Evolutionary conservation across 2,329 filamentous ascomycete genomes (phyloP), one percentile per base, ranked within the genome.

Genomic region (Torrubiellomyces zombiae): DNA sequence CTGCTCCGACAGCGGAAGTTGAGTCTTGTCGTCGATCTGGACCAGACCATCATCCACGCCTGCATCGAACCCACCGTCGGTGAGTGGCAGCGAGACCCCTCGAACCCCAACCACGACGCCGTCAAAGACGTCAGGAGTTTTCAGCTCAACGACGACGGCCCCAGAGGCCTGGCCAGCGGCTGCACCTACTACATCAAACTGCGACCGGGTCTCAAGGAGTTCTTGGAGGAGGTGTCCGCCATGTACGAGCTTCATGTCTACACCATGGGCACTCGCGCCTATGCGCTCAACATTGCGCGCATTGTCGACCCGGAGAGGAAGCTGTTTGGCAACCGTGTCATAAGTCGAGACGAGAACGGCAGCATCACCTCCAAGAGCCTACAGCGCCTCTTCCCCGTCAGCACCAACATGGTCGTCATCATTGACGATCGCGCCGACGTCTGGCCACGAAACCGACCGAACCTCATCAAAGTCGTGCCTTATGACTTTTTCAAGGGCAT

Each of bases 401-500:
- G 91, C 51, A 95, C 86, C 5, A 86, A 92, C 51, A 98, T 98
- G 89, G 91, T 94, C 1, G 85, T 94, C 30, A 94, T 98, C 40
- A 98, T 98, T 36, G 89, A 98, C 45, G 89, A 98, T 50, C 71
- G 89, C 37, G 82, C 82, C 26, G 89, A 98, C 47, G 86, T 98
- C 6, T 98, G 89, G 89, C 71, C 71, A 2, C 71, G 75, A 37
- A 95, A 93, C 63, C 76, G 78, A 38, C 69, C 78, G 5, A 94
- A 98, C 42, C 65, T 98, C 18, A 82, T 98, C 55, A 93, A 92
- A 47, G 89, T 98, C 17, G 74, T 75, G 2, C 82, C 86, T 0
- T 98, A 93, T 48, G 86, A 95, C 48, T 98, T 98, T 53, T 98
- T 95, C 55, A 81, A 91, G 29, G 89, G 89, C 10, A 93, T 94